These are phyloP conservation scores for Cyberlindnera subsufficiens DNA, from an alignment of 805 yeast genomes.

Conservation along the genomic window DNA sequence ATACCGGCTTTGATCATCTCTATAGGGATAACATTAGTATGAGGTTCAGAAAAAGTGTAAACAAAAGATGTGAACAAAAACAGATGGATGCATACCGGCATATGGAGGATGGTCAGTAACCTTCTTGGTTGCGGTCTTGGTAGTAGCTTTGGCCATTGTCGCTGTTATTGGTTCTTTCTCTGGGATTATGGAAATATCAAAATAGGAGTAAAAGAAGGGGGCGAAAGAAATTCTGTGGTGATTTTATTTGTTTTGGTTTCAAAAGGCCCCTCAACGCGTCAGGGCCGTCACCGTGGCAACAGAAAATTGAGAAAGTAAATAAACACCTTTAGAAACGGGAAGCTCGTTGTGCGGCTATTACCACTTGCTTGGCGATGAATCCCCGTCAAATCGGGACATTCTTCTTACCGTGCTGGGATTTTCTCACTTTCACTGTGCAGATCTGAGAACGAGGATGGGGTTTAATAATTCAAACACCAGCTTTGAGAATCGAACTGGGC, in stretches of 20 bases:
- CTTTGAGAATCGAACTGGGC: no score
- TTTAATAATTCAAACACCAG: no score
- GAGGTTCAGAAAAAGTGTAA: background rate
- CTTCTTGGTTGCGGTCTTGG: slow-evolving; percentile 18
- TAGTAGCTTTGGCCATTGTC: slow-evolving; percentile 15
- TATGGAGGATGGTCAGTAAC: slow-evolving; percentile 23
- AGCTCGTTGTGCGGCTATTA: no score
- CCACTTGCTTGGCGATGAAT: no score
- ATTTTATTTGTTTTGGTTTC: background rate
- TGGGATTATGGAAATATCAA: background rate
- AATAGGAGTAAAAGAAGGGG: background rate
- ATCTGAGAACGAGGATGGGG: background rate
- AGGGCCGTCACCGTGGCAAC: no score
- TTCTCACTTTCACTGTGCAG: background rate
- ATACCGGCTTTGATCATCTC: slow-evolving; percentile 50
- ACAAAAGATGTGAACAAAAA: background rate
- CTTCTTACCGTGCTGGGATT: background rate
- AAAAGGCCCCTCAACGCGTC: no score
- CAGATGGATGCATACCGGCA: slow-evolving; percentile 16
- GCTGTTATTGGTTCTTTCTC: slow-evolving; percentile 13
- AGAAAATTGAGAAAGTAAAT: no score
- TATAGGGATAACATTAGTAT: slow-evolving; percentile 1
- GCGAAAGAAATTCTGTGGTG: background rate
- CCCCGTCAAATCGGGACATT: background rate
- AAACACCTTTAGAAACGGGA: no score